Base-by-base conservation (phyloP, 78 protist species). In the Dictyostelium citrinum region DNA sequence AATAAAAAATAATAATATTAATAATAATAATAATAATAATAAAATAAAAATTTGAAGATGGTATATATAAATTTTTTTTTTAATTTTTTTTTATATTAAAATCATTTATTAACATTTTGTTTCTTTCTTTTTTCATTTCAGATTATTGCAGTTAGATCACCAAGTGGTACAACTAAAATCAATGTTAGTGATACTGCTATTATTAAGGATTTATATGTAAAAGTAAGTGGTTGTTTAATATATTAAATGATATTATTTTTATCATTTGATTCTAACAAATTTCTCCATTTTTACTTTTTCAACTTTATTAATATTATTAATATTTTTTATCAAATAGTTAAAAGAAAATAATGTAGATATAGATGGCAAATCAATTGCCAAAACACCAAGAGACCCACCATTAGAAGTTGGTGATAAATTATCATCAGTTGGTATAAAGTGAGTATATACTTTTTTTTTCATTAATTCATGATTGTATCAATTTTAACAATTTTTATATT, bases 81-180 rank as follows among this genome's bases (percentile, higher is more conserved):
- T 55, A n/a, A n/a, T n/a, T 55, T 55, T 14, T 55, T 55, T 55
- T 55, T 6, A 20, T n/a, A n/a, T n/a, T n/a, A n/a, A n/a, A n/a
- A n/a, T n/a, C 20, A 60, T 71, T 24, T 17, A 35, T 17, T 71
- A 29, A 14, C 7, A 12, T 71, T 71, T 2, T 71, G n/a, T n/a
- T n/a, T n/a, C n/a, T 71, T 31, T 35, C 35, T 35, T 33, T 71
- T 35, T 35, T 39, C 43, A 5, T 37, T 35, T 22, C 68, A 88
- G 93, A 51, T 88, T 16, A 88, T 88, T 67, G 84, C 85, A 46
- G 71, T 88, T 55, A 88, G 93, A 88, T 58, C 85, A 45, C 46
- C 84, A 60, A 46, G 51, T 17, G 93, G 93, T n/a, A 68, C 93
- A 61, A 88, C 55, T 2, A 88, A 60, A 88, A 16, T 88, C 1